Percentiles rank a stretch among this genome's conserved stretches.
These are phyloP conservation scores for Termitomyces sp. DNA, from an alignment of 768 basidiomycete species.

Conservation along the genomic window DNA sequence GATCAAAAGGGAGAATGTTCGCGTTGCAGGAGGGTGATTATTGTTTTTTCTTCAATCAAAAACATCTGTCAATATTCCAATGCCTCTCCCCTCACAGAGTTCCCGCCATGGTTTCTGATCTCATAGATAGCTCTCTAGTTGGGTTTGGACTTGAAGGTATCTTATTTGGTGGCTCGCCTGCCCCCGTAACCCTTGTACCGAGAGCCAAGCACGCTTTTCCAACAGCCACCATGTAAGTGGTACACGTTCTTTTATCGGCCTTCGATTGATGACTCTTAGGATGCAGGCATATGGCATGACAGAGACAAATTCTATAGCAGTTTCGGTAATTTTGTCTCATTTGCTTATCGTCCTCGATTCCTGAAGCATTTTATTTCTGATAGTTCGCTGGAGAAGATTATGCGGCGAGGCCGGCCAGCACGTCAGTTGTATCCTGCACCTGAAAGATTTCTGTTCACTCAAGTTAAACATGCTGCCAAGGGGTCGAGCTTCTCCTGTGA, in stretches of 20 bases:
- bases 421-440: constrained; percentile 26
- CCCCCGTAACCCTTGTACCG: constrained; percentile 38
- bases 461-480: constrained; percentile 18
- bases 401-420: constrained; percentile 39
- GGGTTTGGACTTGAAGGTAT: constrained; percentile 42
- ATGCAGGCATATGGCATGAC: constrained; percentile 53
- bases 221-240: constrained; percentile 34
- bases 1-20: constrained; percentile 46
- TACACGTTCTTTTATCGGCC: not conserved
- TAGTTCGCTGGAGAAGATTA: constrained; percentile 57
- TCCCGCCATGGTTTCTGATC: constrained; percentile 58
- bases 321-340: constrained; percentile 25
- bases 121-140: constrained; percentile 43
- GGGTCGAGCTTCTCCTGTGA: constrained; percentile 52
- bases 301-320: constrained; percentile 56
- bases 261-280: constrained; percentile 20
- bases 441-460: not conserved
- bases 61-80: not conserved
- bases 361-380: not conserved
- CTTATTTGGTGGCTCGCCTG: constrained; percentile 49
- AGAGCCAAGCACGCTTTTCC: constrained; percentile 43
- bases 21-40: constrained; percentile 45
- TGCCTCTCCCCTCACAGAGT: constrained; percentile 33
- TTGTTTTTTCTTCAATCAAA: not conserved
- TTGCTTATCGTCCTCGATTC: not conserved